These are phyloP conservation scores for Luffa aegyptiaca DNA, from an alignment of 306 rosid species.

Conservation along the genomic window DNA sequence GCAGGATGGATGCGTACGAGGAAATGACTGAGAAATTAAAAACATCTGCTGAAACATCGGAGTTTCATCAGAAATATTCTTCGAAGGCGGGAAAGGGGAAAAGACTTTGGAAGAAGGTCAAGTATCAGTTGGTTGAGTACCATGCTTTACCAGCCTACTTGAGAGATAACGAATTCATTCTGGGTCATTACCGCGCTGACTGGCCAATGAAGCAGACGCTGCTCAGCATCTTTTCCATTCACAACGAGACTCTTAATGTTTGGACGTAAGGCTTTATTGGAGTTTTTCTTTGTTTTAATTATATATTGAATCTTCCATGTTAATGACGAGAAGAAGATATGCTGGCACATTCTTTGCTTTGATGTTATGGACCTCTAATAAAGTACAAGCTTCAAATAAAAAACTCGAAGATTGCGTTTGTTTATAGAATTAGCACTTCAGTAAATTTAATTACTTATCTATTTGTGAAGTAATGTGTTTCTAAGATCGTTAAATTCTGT, in stretches of 20 bases:
- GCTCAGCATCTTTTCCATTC: constrained; percentile 74
- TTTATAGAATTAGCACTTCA: not conserved
- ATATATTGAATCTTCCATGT: not conserved
- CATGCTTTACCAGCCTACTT: constrained; percentile 72
- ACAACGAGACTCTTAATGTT: constrained; percentile 91
- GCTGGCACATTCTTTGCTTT: not conserved
- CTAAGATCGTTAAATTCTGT: not conserved
- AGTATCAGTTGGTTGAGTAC: constrained; percentile 89
- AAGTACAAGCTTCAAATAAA: not conserved
- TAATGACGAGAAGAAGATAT: not conserved
- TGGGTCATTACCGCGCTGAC: constrained; percentile 74
- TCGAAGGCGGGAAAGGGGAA: constrained; percentile 52
- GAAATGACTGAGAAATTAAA: constrained; percentile 15
- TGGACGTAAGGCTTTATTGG: constrained; percentile 67
- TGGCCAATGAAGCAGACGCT: constrained; percentile 88
- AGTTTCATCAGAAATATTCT: constrained; percentile 14
- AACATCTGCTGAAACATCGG: constrained; percentile 23
- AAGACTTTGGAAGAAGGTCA: constrained; percentile 80
- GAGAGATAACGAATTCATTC: constrained; percentile 78
- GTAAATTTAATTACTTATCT: not conserved
- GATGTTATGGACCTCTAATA: not conserved
- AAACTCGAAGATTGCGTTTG: not conserved
- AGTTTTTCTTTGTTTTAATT: too few species aligned
- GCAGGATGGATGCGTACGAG: constrained; percentile 17
- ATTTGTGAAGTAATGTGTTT: not conserved